Evolutionary conservation across 2,329 filamentous ascomycete genomes (phyloP), one percentile per base, ranked within the genome.

Genomic region (Trichoderma arundinaceum): DNA sequence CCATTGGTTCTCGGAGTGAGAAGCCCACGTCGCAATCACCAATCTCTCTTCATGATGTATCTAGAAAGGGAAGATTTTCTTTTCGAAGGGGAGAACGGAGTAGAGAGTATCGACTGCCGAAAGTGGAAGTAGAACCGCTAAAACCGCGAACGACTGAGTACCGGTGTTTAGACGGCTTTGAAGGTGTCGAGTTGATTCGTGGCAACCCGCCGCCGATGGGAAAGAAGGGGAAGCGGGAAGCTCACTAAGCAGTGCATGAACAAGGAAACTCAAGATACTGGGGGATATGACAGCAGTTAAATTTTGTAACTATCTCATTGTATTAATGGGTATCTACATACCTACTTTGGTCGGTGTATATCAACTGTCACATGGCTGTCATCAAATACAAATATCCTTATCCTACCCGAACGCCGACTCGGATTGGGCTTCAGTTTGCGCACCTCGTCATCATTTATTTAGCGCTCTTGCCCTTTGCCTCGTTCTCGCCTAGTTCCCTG

Each of bases 401-500:
- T 70, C 70, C 68, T 62, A 66, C 71, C 74, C 67, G 54, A 76
- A 77, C 75, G 75, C 75, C 74, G 67, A 72, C 68, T 68, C 54
- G 65, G 69, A 73, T 73, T 70, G 68, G 65, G 65, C 63, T 61
- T 48, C 65, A 44, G 66, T 43, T 66, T 33, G 54, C 53, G 57
- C 52, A 67, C 53, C 48, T 12, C 17, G 17, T 64, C 41, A 9
- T 51, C 28, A 13, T 66, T 77, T 76, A 89, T 80, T 92, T 94
- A 49, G 87, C 83, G 5, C 88, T 88, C 79, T 96, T 97, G 22
- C 90, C 90, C 79, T 94, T 93, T 4, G 94, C 93, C 79, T 99
- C 95, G 8, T 87, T 91, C 73, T 96, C 93, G 6, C 89, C 88
- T 60, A 99, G 82, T 79, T 96, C 92, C 67, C 94, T 84, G 33